Evolutionary conservation across 352 stramenopile species (phyloP), one percentile per base, ranked within the genome.

Genomic region (Phytophthora sansomeana): DNA sequence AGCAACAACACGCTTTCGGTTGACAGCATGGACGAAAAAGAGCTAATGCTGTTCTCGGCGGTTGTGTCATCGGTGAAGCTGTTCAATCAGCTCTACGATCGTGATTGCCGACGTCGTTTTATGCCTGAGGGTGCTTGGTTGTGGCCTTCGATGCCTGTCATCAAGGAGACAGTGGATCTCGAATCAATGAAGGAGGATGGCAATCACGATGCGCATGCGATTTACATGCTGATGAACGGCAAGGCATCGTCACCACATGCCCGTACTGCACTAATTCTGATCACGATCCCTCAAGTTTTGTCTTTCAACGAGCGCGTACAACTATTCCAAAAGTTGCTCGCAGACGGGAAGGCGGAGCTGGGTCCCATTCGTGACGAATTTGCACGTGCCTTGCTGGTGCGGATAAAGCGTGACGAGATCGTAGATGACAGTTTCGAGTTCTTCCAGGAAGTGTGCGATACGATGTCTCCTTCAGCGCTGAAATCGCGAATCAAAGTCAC

Each of bases 401-500:
- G 75, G 13, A 78, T 97, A 17, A 81, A 86, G 51, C 85, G 89
- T 1, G 74, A 90, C 43, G 78, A 89, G n/a, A 90, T 99, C 36
- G 96, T 98, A 46, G 72, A 90, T 59, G 84, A 98, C 74, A 97
- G 87, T 21, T 97, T 97, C 65, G 64, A 83, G 14, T 80, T 89
- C 38, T 92, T 98, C 44, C 61, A 90, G 21, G 51, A 84, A 44
- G 44, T 85, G 3, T 87, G 75, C 19, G 58, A 77, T 17, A 82
- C 83, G 28, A 69, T 78, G 51, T 83, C 97, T 5, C 73, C 79
- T 6, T 69, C 67, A 11, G 67, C 92, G 1, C 80, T 98, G 14
- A 98, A 98, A 49, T 87, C 75, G 28, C 64, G 91, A 7, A 78
- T 99, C 16, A 95, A 99, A 62, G 89, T 99, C 6, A 91, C 83